Conservation (phyloP, 768 basidiomycete species). For the Podaxis sp. region DNA sequence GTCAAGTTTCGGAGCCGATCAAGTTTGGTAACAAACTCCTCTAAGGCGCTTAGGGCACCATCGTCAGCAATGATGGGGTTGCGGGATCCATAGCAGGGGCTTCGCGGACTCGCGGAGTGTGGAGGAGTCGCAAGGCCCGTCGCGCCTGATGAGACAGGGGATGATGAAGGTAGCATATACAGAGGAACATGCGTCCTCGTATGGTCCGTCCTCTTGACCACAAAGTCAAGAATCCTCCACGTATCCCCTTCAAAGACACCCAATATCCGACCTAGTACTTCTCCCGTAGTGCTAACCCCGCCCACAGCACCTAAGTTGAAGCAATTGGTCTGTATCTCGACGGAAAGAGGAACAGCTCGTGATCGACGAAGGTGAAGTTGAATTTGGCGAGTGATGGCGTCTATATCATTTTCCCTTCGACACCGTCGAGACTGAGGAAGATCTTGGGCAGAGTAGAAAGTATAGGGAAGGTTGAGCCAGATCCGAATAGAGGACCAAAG, state of each 20-base stretch:
- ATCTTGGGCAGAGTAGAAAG: slow-evolving; percentile 5
- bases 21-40: slow-evolving; percentile 10
- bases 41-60: slow-evolving; percentile 6
- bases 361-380: slow-evolving; percentile 8
- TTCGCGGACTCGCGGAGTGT: slow-evolving; percentile 4
- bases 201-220: slow-evolving; percentile 13
- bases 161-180: not conserved
- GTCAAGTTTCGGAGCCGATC: slow-evolving; percentile 10
- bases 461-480: slow-evolving; percentile 12
- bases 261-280: slow-evolving; percentile 5
- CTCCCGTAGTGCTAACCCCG: not conserved
- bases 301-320: not conserved
- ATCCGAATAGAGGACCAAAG: slow-evolving; percentile 14
- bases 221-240: slow-evolving; percentile 7
- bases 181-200: not conserved
- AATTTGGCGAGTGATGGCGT: slow-evolving; percentile 6
- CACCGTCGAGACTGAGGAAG: not conserved
- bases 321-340: slow-evolving; percentile 14
- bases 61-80: slow-evolving; percentile 1
- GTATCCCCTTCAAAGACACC: not conserved
- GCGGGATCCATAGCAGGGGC: not conserved
- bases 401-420: slow-evolving; percentile 8
- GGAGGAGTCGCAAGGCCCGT: slow-evolving; percentile 10
- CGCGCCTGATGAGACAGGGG: not conserved
- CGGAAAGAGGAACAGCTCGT: slow-evolving; percentile 9